A percentile compares a stretch with the other conserved stretches of the same genome.
These are phyloP conservation scores for Alternaria dauci DNA, from an alignment of 2,329 filamentous ascomycete genomes.

Conservation along the genomic window DNA sequence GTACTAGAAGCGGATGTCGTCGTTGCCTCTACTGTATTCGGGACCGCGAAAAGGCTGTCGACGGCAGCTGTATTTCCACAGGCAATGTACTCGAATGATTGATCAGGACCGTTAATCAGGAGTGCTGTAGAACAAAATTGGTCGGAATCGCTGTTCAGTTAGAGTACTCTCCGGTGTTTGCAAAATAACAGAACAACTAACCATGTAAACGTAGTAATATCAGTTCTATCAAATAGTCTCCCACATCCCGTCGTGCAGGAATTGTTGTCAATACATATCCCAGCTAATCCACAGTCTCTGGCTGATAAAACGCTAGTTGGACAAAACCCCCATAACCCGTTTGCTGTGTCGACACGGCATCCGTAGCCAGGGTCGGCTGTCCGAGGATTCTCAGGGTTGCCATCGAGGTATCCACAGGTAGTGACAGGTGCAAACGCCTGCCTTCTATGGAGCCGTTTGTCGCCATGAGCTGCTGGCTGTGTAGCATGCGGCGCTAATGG, in stretches of 20 bases:
- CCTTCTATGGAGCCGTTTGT: slow-evolving; percentile 1
- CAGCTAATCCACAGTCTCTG: slow-evolving; percentile 22
- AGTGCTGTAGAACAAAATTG: slow-evolving; percentile 23
- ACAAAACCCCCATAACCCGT: slow-evolving; percentile 30
- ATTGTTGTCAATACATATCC: slow-evolving; percentile 24
- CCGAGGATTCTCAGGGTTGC: slow-evolving; percentile 15
- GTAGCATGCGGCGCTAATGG: background rate
- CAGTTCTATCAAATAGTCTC: slow-evolving; percentile 14
- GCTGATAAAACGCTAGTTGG: slow-evolving; percentile 20
- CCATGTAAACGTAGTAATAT: slow-evolving; percentile 25
- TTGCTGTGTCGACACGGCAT: slow-evolving; percentile 24
- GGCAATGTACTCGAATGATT: slow-evolving; percentile 26
- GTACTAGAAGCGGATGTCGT: slow-evolving; percentile 17
- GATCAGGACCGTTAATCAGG: slow-evolving; percentile 21
- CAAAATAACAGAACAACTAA: slow-evolving; percentile 2
- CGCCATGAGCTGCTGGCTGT: background rate
- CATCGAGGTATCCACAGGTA: slow-evolving; percentile 25
- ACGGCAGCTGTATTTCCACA: slow-evolving; percentile 18
- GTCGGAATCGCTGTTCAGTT: slow-evolving; percentile 8
- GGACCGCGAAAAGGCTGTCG: slow-evolving; percentile 11
- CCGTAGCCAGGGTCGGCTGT: slow-evolving; percentile 13
- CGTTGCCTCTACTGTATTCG: slow-evolving; percentile 12
- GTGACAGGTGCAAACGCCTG: slow-evolving; percentile 4
- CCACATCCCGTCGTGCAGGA: slow-evolving; percentile 26
- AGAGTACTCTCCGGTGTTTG: background rate